Evolutionary conservation across 257 asterid genomes (phyloP).

Genomic region (Jacaranda mimosifolia): DNA sequence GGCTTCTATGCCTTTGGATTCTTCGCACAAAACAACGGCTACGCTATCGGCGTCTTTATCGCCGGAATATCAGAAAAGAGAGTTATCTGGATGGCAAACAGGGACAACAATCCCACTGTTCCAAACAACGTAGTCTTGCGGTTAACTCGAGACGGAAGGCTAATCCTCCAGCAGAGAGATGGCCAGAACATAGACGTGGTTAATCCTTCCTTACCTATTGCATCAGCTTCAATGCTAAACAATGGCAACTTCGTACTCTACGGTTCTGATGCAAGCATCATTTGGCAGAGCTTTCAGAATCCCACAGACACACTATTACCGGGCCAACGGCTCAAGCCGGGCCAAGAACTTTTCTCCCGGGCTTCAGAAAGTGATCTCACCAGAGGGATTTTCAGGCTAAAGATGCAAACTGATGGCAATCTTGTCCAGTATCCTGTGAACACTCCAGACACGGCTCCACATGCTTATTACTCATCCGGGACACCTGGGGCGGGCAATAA

Average conservation of each 20-base stretch:
- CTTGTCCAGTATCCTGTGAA: constrained; percentile 57
- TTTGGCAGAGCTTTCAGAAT: constrained; percentile 66
- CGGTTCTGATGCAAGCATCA: constrained; percentile 9
- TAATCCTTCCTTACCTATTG: constrained; percentile 5
- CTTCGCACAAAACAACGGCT: constrained; percentile 31
- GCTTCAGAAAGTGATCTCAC: constrained; percentile 45
- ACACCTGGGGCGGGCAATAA: neutral
- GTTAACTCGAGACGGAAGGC: constrained; percentile 45
- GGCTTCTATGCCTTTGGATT: constrained; percentile 53
- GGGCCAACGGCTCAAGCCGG: constrained; percentile 41
- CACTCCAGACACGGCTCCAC: neutral
- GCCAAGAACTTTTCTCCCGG: constrained; percentile 42
- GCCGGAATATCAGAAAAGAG: constrained; percentile 27
- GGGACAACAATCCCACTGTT: constrained; percentile 31
- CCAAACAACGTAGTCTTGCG: constrained; percentile 31
- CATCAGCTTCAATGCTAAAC: constrained; percentile 56
- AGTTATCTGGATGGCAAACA: constrained; percentile 48
- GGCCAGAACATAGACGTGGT: constrained; percentile 18
- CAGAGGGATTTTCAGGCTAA: constrained; percentile 45
- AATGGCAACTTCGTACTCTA: constrained; percentile 67
- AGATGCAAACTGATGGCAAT: constrained; percentile 60
- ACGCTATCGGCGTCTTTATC: constrained; percentile 41
- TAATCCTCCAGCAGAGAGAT: constrained; percentile 37
- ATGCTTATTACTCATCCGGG: constrained; percentile 42
- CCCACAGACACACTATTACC: constrained; percentile 61